Evolutionary conservation across 495 filamentous ascomycete species (phyloP), one percentile per base, ranked within the genome.

Genomic region (Aspergillus campestris): DNA sequence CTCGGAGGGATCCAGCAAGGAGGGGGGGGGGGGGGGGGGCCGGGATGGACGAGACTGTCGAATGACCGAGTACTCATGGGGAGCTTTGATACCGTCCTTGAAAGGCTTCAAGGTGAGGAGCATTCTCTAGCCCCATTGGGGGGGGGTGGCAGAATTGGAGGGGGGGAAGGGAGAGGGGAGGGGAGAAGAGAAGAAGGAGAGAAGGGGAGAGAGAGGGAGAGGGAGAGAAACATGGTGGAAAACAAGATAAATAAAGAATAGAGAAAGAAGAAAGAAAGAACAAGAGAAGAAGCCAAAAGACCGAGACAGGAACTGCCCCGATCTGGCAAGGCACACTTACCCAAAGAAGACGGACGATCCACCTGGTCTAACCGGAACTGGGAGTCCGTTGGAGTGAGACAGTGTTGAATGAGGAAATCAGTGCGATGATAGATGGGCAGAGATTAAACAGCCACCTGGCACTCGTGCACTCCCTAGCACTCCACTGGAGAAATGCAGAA

Each of bases 61-160:
- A 45, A 58, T 24, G 31, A 57, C 44, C 34, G 68, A 57, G 53
- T 66, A 66, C 38, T 70, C 70, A 70, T 71, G 58, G 45, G 58
- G 53, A 50, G 55, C 55, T 52, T 62, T 61, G 36, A 64, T 56
- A 44, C 58, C 69, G 56, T 64, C 65, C 61, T 69, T 61, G 34
- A 53, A 46, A 37, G 64, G 54, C 48, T 67, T 70, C 18, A 71
- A 56, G 53, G 70, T 73, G 47, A 73, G 69, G 47, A 68, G 62
- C 64, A 70, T 66, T 52, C 38, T 11, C 32, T 42, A 46, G 18
- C 48, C 35, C 42, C 31, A 32, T 47, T 24, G 32, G 31, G 34
- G 38, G 33, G 15, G 40, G 35, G 1, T 28, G 32, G 33, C 34
- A 14, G 15, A 38, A 45, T n/a, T n/a, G n/a, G 45, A 38, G 28